Evolutionary conservation across 495 filamentous ascomycete species (phyloP).

Genomic region (Sordaria brevicollis): DNA sequence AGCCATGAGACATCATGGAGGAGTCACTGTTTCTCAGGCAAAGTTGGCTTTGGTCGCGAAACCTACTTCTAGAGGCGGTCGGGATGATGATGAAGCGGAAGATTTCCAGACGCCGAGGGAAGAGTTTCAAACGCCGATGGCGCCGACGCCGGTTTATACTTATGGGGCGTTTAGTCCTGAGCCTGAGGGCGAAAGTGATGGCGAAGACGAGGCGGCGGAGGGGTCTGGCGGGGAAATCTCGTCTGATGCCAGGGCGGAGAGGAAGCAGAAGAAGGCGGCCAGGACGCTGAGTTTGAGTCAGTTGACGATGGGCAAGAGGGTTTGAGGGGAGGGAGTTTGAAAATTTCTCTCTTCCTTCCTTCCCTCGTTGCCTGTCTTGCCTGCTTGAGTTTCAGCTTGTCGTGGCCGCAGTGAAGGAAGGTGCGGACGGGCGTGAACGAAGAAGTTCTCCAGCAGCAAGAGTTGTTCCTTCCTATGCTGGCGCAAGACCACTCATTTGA

Average conservation of each 20-base stretch:
- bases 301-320: slow-evolving; percentile 31
- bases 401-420: background rate
- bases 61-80: slow-evolving; percentile 1
- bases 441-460: background rate
- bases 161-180: slow-evolving; percentile 36
- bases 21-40: background rate
- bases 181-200: slow-evolving; percentile 12
- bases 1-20: slow-evolving; percentile 4
- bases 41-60: background rate
- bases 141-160: slow-evolving; percentile 10
- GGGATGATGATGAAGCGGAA: slow-evolving; percentile 22
- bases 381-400: background rate
- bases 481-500: background rate
- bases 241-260: background rate
- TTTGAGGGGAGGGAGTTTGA: background rate
- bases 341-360: background rate
- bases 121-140: slow-evolving; percentile 8
- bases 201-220: slow-evolving; percentile 6
- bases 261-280: slow-evolving; percentile 29
- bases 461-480: background rate
- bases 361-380: background rate
- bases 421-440: background rate
- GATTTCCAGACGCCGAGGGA: slow-evolving; percentile 37
- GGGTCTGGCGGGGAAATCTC: slow-evolving; percentile 19
- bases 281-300: slow-evolving; percentile 41